Evolutionary conservation across 179 eudicot species (phyloP), one percentile per base, ranked within the genome.

Genomic region (Silene coronaria): DNA sequence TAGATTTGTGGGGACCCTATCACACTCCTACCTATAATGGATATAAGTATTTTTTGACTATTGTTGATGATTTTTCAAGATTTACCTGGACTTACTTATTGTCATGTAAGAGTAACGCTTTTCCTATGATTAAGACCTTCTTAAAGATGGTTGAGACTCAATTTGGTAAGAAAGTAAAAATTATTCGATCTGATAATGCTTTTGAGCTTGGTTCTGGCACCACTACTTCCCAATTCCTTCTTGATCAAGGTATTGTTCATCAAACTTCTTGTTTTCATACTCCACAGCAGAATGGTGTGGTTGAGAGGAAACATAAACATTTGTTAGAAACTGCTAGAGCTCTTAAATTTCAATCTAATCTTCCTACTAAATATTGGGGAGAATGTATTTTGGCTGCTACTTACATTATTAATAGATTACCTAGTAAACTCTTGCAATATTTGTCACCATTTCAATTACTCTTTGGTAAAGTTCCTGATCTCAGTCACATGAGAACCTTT

Each of bases 11-110:
- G 26, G 63, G 24, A 1, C 63, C 63, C 5, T 59, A 59, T 7
- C 26, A n/a, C 8, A 59, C 24, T 0, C 63, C 4, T 3, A 59
- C 63, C 0, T 59, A 3, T 0, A 36, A 36, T 36, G 42, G 42
- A 0, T 7, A 36, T 6, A 36, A 36, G 42, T 36, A 36, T 4
- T 59, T 73, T 8, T n/a, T 73, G 0, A 73, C 76, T 0, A 60
- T 61, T n/a, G 23, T 73, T 2, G 75, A 72, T 72, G 67, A 72
- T 14, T 58, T 27, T 10, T 13, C 75, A 5, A 28, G 75, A 13
- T 24, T 30, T 0, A 38, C 68, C 17, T 73, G 76, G 76, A 73
- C 76, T 2, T 30, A 61, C n/a, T 32, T 73, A 0, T 22, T 73
- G 1, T 62, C 46, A 0, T 21, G 45, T 17, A 73, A 73, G 17